Conservation (phyloP, 1,284 basidiomycete genomes). For the Leccinum fallax region DNA sequence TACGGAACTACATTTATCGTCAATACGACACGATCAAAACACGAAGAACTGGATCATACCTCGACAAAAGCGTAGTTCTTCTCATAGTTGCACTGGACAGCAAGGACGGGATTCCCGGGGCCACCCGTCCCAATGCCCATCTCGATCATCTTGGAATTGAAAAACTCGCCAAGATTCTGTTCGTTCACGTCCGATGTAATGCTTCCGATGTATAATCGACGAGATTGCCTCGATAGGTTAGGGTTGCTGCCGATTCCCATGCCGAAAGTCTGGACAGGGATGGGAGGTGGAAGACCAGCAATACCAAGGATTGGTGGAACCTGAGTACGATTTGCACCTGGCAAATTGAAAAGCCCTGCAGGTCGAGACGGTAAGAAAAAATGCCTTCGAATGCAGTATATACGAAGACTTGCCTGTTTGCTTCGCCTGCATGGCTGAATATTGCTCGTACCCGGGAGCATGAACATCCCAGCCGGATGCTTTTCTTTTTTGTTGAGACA, state of each 20-base stretch:
- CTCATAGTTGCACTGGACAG: conserved; percentile 95
- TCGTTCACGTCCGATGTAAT: conserved; percentile 93
- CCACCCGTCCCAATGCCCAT: conserved; percentile 82
- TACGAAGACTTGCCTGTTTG: conserved; percentile 73
- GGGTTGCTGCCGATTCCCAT: conserved; percentile 84
- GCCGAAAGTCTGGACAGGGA: conserved; percentile 80
- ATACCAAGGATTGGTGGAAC: conserved; percentile 80
- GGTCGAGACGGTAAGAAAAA: conserved; percentile 12
- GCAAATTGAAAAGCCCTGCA: conserved; percentile 87
- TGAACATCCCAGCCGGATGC: conserved; percentile 96
- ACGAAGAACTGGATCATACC: conserved; percentile 46
- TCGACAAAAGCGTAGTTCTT: conserved; percentile 98
- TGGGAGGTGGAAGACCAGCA: conserved; percentile 76
- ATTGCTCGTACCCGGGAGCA: conserved; percentile 93
- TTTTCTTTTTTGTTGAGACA: conserved; percentile 86
- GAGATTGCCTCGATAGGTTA: conserved; percentile 88
- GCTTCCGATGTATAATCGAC: conserved; percentile 94
- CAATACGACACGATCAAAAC: conserved; percentile 2
- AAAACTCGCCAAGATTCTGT: conserved; percentile 87
- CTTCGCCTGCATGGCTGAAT: conserved; percentile 94
- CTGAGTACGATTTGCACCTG: conserved; percentile 88
- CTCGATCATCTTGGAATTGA: conserved; percentile 95
- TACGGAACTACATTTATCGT: conserved; percentile 76
- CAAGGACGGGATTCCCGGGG: conserved; percentile 88
- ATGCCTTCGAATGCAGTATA: neutral